A percentile compares a stretch with the other conserved stretches of the same genome.
Conservation (phyloP, 306 rosid genomes). For the Inga laurina region DNA sequence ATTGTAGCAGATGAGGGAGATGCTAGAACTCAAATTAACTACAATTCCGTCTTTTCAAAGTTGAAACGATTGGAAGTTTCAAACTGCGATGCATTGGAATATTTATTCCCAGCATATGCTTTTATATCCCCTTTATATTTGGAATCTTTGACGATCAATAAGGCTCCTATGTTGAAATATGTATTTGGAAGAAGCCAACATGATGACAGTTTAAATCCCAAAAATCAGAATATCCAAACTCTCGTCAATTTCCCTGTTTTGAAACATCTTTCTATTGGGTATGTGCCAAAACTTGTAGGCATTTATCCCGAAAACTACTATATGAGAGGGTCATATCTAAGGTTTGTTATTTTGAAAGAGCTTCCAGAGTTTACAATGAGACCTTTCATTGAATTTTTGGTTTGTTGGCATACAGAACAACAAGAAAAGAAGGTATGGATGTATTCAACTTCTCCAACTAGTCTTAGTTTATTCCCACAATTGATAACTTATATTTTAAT, state of each 20-base stretch:
- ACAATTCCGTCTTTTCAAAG: not conserved
- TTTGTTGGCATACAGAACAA: not conserved
- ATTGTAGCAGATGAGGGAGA: too few relatives aligned
- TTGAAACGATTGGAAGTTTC: not conserved
- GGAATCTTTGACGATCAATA: not conserved
- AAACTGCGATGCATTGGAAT: not conserved
- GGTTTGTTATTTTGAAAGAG: not conserved
- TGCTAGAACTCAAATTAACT: not conserved
- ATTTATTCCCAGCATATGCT: not conserved
- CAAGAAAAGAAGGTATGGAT: not conserved
- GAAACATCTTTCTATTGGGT: too few relatives aligned
- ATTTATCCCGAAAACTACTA: not conserved
- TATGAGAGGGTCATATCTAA: not conserved
- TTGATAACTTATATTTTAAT: too few relatives aligned
- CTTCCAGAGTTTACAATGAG: not conserved
- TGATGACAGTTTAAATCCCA: not conserved
- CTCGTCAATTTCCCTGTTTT: constrained; percentile 12
- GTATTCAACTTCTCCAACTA: not conserved
- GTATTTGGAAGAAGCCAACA: too few relatives aligned
- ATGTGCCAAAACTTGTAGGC: not conserved
- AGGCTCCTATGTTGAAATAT: not conserved
- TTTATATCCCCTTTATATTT: not conserved
- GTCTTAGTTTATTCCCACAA: not conserved
- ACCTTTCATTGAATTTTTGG: not conserved
- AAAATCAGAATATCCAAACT: not conserved